Percentiles rank a stretch among this genome's conserved stretches.
phyloP scores from a whole-genome alignment of 352 stramenopile species.

The Phytophthora podocarpi region DNA sequence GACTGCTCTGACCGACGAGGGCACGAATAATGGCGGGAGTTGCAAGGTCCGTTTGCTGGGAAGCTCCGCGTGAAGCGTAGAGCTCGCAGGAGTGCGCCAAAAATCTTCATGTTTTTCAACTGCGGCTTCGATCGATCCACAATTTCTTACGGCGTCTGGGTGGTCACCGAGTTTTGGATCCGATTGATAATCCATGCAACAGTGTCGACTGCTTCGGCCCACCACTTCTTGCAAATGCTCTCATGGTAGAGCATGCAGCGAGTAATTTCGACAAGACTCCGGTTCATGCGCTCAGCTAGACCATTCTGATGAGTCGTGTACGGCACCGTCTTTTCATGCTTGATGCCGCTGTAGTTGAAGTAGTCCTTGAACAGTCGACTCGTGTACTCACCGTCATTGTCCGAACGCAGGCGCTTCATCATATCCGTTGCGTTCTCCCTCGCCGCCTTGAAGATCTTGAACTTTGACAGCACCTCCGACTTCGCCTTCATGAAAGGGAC shows the following conservation, averaged over 20 bases:
- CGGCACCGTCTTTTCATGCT: conserved; percentile 23
- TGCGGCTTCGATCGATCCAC: too few relatives aligned
- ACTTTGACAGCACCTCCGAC: conserved; percentile 15
- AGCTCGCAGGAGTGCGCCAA: too few relatives aligned
- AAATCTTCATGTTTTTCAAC: too few relatives aligned
- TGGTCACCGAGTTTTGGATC: too few relatives aligned
- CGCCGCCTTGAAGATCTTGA: conserved; percentile 10
- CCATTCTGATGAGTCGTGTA: conserved; percentile 20
- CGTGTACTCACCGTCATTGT: conserved; percentile 25
- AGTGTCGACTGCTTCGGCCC: conserved; percentile 17
- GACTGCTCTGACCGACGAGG: too few relatives aligned
- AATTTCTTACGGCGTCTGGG: too few relatives aligned
- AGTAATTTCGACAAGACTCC: too few relatives aligned
- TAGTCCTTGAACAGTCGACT: not conserved
- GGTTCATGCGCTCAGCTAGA: conserved; percentile 23
- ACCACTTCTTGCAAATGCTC: conserved; percentile 14
- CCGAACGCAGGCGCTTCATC: conserved; percentile 17
- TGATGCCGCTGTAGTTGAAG: not conserved
- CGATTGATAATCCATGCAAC: too few relatives aligned
- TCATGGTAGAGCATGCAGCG: conserved; percentile 18
- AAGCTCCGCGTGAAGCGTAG: too few relatives aligned
- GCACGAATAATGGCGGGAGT: too few relatives aligned
- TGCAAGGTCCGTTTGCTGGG: too few relatives aligned
- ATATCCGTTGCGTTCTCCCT: not conserved
- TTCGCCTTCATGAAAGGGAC: conserved; percentile 32